Base-by-base conservation (phyloP, 2,329 filamentous ascomycete species). In the Penicillium digitatum region DNA sequence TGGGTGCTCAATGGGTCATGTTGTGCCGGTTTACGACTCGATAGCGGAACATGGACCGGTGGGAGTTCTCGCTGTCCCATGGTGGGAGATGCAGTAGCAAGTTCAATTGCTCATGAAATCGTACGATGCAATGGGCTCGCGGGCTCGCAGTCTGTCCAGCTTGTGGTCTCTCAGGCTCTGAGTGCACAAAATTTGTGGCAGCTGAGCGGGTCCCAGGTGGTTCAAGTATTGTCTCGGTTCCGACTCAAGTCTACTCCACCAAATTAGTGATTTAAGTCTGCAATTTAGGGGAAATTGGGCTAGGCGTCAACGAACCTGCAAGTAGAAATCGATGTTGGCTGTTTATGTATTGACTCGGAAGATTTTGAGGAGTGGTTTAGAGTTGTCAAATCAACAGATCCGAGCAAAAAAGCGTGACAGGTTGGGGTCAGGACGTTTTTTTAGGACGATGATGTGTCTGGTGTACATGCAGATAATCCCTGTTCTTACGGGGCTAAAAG, bases 1-100 rank as follows among this genome's bases (percentile, higher is more conserved):
- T 63, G 52, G 22, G 46, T 64, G 5, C 58, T 59, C 57, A 63
- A 62, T n/a, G 50, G 47, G 27, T 48, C 55, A 39, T 50, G 16
- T 38, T 43, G 48, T 43, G 45, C 27, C 12, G 54, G 55, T 38
- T 48, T 58, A 20, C 58, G 60, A 46, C 62, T 63, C 20, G 63
- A 64, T 2, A 63, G 54, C 7, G 62, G 62, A n/a, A 64, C 59
- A 57, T 63, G 61, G 24, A 61, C 58, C 7, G 61, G 58, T 20
- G 52, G 54, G 14, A 29, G 32, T 14, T 62, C 58, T 34, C 55
- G 57, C 39, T 55, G 47, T 24, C 56, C 55, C 61, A 61, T 59
- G 29, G 46, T 46, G 49, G 39, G 44, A 56, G 27, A 48, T 9
- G 7, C 7, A 27, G n/a, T 16, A 11, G 5, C 14, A 34, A 38